Evolutionary conservation across 2,329 filamentous ascomycete species (phyloP).

Genomic region (Lachnellula willkommii): DNA sequence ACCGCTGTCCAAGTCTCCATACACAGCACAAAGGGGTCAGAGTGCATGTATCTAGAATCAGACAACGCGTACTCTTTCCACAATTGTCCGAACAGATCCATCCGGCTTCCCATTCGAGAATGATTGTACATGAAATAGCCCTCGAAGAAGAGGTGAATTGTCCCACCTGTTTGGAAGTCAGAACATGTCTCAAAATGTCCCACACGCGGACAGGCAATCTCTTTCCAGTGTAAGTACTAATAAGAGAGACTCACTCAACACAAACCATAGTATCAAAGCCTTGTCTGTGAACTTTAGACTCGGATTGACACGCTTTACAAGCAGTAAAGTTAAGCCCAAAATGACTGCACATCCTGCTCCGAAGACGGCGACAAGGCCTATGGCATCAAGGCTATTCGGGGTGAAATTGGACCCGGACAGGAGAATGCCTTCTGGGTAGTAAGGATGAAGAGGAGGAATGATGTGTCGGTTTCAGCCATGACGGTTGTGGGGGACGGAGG

Average conservation of each 20-base stretch:
- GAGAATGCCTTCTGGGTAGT: slow-evolving; percentile 20
- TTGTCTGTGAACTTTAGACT: slow-evolving; percentile 19
- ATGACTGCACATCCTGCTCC: slow-evolving; percentile 17
- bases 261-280: slow-evolving; percentile 27
- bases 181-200: slow-evolving; percentile 12
- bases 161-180: slow-evolving; percentile 39
- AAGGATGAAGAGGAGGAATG: slow-evolving; percentile 20
- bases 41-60: slow-evolving; percentile 51
- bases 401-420: slow-evolving; percentile 22
- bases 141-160: slow-evolving; percentile 30
- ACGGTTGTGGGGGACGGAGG: neutral
- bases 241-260: slow-evolving; percentile 22
- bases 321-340: slow-evolving; percentile 13
- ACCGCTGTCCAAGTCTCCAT: slow-evolving; percentile 51
- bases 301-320: slow-evolving; percentile 18
- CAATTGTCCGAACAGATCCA: slow-evolving; percentile 45
- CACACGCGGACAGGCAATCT: slow-evolving; percentile 36
- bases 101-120: slow-evolving; percentile 35
- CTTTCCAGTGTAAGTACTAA: slow-evolving; percentile 34
- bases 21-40: slow-evolving; percentile 46
- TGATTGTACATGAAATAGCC: slow-evolving; percentile 46
- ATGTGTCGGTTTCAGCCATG: neutral
- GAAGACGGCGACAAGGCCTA: slow-evolving; percentile 22
- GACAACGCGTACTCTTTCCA: slow-evolving; percentile 56
- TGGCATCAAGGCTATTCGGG: slow-evolving; percentile 18